Percentiles rank a stretch among this genome's conserved stretches.
Conservation (phyloP, 148 eudicot genomes). For the Chenopodium suecicum region DNA sequence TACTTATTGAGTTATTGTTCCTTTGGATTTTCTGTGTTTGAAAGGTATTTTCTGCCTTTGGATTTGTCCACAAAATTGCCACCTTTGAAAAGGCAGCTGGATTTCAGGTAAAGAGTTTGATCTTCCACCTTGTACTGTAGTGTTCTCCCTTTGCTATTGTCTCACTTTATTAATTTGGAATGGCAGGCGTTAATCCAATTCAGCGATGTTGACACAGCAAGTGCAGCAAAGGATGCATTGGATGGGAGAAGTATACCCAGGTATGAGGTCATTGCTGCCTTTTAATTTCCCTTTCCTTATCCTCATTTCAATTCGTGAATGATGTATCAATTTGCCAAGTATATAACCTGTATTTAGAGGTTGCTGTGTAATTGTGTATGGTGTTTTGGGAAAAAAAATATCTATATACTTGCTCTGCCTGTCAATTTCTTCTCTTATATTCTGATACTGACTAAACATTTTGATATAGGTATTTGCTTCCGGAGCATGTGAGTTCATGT, state of each 20-base stretch:
- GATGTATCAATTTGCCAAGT: neutral
- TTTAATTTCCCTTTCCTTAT: neutral
- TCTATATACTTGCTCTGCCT: neutral
- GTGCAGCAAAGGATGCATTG: slow-evolving; percentile 68
- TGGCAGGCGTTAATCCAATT: slow-evolving; percentile 75
- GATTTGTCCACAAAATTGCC: slow-evolving; percentile 84
- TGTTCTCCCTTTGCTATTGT: neutral
- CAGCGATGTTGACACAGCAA: slow-evolving; percentile 63
- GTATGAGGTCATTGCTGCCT: slow-evolving; percentile 21
- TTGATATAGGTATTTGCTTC: slow-evolving; percentile 67
- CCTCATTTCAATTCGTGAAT: neutral
- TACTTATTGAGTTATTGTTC: neutral
- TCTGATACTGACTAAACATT: slow-evolving; percentile 1
- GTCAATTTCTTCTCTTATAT: neutral
- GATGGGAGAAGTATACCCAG: slow-evolving; percentile 88
- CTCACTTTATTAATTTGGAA: neutral
- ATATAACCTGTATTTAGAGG: neutral
- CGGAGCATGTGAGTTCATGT: slow-evolving; percentile 61
- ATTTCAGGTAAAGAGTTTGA: slow-evolving; percentile 56
- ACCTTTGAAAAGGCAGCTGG: slow-evolving; percentile 93
- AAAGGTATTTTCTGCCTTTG: slow-evolving; percentile 81
- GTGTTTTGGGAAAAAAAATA: neutral
- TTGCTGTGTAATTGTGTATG: neutral
- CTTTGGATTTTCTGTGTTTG: slow-evolving; percentile 6
- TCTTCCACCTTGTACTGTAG: neutral